Conservation (phyloP, 1,284 basidiomycete genomes). For the Ceratobasidium sp. region DNA sequence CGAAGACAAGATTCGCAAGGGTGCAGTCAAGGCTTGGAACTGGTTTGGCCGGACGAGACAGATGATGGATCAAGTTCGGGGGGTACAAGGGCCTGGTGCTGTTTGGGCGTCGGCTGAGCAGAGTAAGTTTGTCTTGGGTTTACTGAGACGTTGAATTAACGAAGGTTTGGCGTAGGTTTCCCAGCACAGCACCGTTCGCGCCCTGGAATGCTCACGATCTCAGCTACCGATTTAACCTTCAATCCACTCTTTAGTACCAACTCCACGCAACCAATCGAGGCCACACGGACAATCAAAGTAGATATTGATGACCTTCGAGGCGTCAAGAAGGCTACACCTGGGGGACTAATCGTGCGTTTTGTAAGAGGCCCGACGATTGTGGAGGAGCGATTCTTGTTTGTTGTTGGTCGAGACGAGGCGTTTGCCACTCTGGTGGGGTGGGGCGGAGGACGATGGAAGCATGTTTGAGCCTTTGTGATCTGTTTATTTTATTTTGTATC, state of each 20-base stretch:
- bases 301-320: slow-evolving; percentile 57
- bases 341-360: slow-evolving; percentile 16
- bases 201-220: slow-evolving; percentile 68
- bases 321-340: slow-evolving; percentile 58
- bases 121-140: background rate
- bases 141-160: slow-evolving; percentile 8
- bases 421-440: slow-evolving; percentile 69
- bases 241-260: slow-evolving; percentile 43
- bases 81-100: background rate
- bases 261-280: slow-evolving; percentile 44
- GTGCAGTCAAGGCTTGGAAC: slow-evolving; percentile 30
- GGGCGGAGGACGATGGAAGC: slow-evolving; percentile 48
- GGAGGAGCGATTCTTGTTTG: slow-evolving; percentile 64
- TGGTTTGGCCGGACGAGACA: slow-evolving; percentile 16
- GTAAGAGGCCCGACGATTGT: slow-evolving; percentile 1
- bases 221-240: slow-evolving; percentile 59
- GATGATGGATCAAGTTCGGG: slow-evolving; percentile 8
- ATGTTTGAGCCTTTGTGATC: slow-evolving; percentile 33
- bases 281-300: slow-evolving; percentile 56
- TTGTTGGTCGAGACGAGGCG: slow-evolving; percentile 66
- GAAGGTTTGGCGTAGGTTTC: slow-evolving; percentile 55
- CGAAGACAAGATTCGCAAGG: slow-evolving; percentile 20
- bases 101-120: slow-evolving; percentile 16
- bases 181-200: slow-evolving; percentile 62
- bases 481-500: background rate